Evolutionary conservation across 1,139 yeast species (phyloP), one percentile per base, ranked within the genome.

Genomic region (Sporopachydermia cereana): DNA sequence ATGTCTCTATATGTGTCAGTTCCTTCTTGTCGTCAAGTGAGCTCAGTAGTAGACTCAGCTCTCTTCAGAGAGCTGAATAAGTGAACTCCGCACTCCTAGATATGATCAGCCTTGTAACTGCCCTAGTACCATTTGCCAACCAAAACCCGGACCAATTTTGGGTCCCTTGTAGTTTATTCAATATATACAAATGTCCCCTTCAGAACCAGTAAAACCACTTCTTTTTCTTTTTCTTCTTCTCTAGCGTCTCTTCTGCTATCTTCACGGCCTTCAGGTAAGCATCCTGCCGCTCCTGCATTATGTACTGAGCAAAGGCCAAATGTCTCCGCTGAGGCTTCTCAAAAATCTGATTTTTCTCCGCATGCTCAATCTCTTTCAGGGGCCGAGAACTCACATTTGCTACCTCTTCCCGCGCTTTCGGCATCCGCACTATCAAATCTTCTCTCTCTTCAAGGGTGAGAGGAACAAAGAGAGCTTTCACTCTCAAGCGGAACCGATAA

Each of bases 241-340:
- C 50, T 1, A 59, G 50, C 39, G 50, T 60, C 2, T 56, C 64
- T 46, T 72, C 69, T 1, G 66, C 67, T 45, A 66, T 56, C 49
- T 71, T 77, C 48, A 72, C 65, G n/a, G 78, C 84, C 48, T 75
- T 64, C 53, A 84, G 66, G 57, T 74, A 61, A 29, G 70, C 69
- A 56, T 83, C 93, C 56, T 84, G 95, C 45, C 76, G 71, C 47
- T 77, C 76, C 59, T 84, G 93, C 49, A 74, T 68, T 27, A 79
- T 69, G 50, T 84, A 68, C 58, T 83, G 84, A 0, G 93, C 94
- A 58, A 81, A 86, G 50, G 83, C 72, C 4, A 79, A 71, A 55
- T 84, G 95, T 54, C 78, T 74, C 59, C 76, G 76, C 47, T 79
- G 77, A 3, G 88, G 93, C 61, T 84, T 70, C 57, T 76, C 83